Conservation (phyloP, 192 early-diverging fungal species). For the Coemansia asiatica region DNA sequence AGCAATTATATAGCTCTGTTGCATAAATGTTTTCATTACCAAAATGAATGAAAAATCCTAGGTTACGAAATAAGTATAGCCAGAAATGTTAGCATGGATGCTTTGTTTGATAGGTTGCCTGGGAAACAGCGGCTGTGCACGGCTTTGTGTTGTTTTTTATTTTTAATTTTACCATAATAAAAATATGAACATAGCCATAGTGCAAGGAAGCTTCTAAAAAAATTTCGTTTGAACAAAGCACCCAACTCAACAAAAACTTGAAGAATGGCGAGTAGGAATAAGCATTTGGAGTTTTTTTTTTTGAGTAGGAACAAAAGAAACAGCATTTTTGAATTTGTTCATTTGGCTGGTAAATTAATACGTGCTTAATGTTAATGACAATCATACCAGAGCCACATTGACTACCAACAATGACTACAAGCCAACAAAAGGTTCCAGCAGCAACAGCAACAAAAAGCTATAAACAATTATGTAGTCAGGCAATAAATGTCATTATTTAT, state of each 20-base stretch:
- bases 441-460: too few relatives aligned
- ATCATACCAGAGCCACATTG: not conserved
- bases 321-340: not conserved
- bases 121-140: constrained; percentile 13
- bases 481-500: not conserved
- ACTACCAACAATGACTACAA: not conserved
- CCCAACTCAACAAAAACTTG: not conserved
- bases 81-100: not conserved
- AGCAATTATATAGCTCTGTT: not conserved
- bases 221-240: not conserved
- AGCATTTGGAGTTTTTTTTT: not conserved
- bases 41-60: constrained; percentile 40
- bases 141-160: not conserved
- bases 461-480: not conserved
- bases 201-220: not conserved
- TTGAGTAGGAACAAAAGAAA: not conserved
- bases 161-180: constrained; percentile 8
- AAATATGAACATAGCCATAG: not conserved
- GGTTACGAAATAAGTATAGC: constrained; percentile 26
- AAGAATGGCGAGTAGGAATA: not conserved
- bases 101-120: constrained; percentile 1
- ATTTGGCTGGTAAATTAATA: constrained; percentile 1
- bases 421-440: not conserved
- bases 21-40: constrained; percentile 42
- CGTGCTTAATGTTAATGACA: not conserved